Base-by-base conservation (phyloP, 495 filamentous ascomycete genomes). In the Penicillium lagena region DNA sequence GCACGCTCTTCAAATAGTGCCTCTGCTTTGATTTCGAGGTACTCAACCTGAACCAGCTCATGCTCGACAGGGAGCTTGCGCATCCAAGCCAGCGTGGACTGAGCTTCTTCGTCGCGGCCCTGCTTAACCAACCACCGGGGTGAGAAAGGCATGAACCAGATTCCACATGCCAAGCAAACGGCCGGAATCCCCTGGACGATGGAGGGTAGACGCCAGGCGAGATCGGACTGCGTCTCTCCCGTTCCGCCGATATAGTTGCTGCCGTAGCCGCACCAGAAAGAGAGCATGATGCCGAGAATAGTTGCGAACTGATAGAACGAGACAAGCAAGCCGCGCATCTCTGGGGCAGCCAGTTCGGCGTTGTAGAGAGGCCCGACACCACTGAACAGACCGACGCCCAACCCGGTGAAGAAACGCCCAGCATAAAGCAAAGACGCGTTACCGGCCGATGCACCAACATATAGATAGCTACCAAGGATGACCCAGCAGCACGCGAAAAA, bases 301-400 rank as follows among this genome's bases (percentile, higher is more conserved):
- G 89, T 89, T 9, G 86, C 84, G 80, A 86, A 89, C 60, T 90
- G 86, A 59, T 89, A 86, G 22, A 85, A 71, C 17, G 80, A 82
- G 9, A 89, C 84, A 12, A 90, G 73, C 13, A 85, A 73, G 15
- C 86, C 86, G 34, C 86, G 80, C 52, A 86, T 85, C 53, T 85
- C 80, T 51, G 85, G 83, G 8, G 81, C 82, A 0, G 86, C 80
- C 39, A 90, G 79, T 59, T 90, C 86, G 39, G 85, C 74, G 52
- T 85, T 83, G 57, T 89, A 89, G 11, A 89, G 73, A 1, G 85
- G 86, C 9, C 68, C 60, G 36, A 84, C 46, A 66, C 68, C 42
- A 63, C 70, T 35, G 67, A 66, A 66, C 13, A 56, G 81, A 44
- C 86, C 86, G 46, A 89, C 79, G 43, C 79, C 82, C 32, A 90